Base-by-base conservation (phyloP, 108 stramenopile species). In the Skeletonema potamos region DNA sequence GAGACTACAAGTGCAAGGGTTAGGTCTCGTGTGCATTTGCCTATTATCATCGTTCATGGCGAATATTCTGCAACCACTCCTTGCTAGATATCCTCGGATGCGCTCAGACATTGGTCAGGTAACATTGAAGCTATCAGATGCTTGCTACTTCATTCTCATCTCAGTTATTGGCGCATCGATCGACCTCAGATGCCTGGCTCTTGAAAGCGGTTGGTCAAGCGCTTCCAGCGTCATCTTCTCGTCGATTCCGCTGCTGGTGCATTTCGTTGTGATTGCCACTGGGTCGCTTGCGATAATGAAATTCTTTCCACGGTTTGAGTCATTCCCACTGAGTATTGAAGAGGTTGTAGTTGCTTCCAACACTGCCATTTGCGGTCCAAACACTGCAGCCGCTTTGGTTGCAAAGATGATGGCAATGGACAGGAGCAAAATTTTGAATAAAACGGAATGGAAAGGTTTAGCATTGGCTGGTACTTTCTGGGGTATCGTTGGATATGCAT, bases 121-220 rank as follows among this genome's bases (percentile, higher is more conserved):
- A 7, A 54, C 74, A 9, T 30, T 54, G n/a, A 34, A 63, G 22
- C n/a, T 72, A 54, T 71, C 71, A 5, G 54, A 58, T 59, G 48
- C 66, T 27, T 77, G 76, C 30, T 77, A 72, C 64, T 71, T 64
- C 54, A 63, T 76, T 62, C 56, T 77, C 27, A 57, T 77, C 1
- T 64, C 76, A 29, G 63, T 72, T 24, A 64, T 77, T 34, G 76
- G 76, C 12, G 32, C 44, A 27, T 69, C 76, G 22, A 66, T 65
- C 0, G 71, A 72, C 44, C 28, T 76, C 33, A 20, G 57, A 1
- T 26, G 28, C 8, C 55, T 54, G 27, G 58, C 58, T 30, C 26
- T 65, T 27, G 48, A 76, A n/a, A 36, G 71, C 27, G 64, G 70
- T 17, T 76, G 74, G 74, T 62, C 68, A 13, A 27, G 26, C 41